Percentiles rank a stretch among this genome's conserved stretches.
phyloP scores from a whole-genome alignment of 2,329 filamentous ascomycete genomes.

The Plenodomus biglobosus region DNA sequence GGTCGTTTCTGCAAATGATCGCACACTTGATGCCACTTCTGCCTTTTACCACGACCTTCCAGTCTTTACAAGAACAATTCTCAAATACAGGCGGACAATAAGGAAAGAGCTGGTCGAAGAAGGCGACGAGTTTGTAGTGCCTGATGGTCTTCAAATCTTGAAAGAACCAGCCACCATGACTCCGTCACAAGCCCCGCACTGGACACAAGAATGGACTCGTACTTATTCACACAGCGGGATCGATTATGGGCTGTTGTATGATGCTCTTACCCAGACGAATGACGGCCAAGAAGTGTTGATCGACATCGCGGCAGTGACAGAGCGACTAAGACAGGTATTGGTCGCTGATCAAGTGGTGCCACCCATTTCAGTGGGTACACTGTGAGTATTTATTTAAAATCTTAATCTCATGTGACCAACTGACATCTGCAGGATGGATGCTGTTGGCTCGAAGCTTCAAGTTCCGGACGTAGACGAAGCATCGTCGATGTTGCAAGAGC shows the following conservation, averaged over 20 bases:
- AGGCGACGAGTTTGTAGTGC: constrained; percentile 33
- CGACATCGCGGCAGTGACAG: constrained; percentile 16
- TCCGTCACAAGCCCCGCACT: constrained; percentile 7
- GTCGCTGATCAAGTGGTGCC: constrained; percentile 1
- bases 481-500: constrained; percentile 23
- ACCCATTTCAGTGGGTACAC: constrained; percentile 17
- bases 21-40: background rate
- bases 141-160: constrained; percentile 23
- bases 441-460: constrained; percentile 12
- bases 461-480: constrained; percentile 38
- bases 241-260: constrained; percentile 17
- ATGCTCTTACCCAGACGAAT: constrained; percentile 10
- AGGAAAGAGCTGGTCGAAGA: constrained; percentile 7
- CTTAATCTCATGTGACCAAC: background rate
- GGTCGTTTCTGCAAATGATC: constrained; percentile 17
- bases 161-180: constrained; percentile 13
- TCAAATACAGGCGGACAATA: background rate
- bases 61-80: background rate
- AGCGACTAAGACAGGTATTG: constrained; percentile 18
- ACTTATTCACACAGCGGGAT: background rate
- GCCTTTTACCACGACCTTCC: background rate
- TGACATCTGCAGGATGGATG: constrained; percentile 25
- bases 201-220: background rate
- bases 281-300: background rate
- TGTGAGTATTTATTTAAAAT: constrained; percentile 20